Percentiles rank a stretch among this genome's conserved stretches.
phyloP scores from a whole-genome alignment of 164 flowering plant species.

The Chimonanthus praecox region DNA sequence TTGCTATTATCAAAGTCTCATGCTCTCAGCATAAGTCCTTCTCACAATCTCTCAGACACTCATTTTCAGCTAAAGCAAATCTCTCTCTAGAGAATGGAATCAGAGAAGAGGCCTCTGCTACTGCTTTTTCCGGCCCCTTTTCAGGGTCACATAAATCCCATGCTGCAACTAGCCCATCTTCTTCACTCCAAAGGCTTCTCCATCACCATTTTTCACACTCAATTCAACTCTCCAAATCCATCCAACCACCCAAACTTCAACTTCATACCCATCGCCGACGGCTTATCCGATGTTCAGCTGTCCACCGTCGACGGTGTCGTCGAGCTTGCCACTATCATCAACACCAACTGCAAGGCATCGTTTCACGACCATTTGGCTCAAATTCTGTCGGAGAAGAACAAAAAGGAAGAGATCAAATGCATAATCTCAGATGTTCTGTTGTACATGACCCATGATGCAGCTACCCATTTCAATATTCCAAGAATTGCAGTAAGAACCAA shows the following conservation, averaged over 20 bases:
- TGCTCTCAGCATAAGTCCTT: no score
- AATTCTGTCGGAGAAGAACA: background rate
- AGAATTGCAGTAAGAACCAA: background rate
- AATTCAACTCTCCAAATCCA: conserved; percentile 35
- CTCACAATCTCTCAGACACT: no score
- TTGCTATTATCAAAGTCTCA: no score
- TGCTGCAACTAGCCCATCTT: conserved; percentile 41
- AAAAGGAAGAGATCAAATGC: background rate
- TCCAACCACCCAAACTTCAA: conserved; percentile 28
- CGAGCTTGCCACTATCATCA: background rate
- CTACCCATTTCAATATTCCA: background rate
- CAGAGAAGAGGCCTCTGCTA: background rate
- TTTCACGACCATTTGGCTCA: background rate
- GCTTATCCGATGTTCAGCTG: conserved; percentile 4
- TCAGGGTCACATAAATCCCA: conserved; percentile 53
- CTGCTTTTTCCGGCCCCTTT: conserved; percentile 36
- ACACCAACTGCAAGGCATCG: background rate
- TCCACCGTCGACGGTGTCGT: background rate
- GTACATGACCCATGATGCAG: background rate
- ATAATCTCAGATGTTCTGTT: background rate
- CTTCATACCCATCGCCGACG: conserved; percentile 19
- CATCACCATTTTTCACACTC: conserved; percentile 40
- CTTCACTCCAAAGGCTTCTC: conserved; percentile 46
- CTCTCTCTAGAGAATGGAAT: no score
- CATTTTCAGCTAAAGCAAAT: no score